Evolutionary conservation across 306 rosid species (phyloP).

Genomic region (Luffa acutangula): DNA sequence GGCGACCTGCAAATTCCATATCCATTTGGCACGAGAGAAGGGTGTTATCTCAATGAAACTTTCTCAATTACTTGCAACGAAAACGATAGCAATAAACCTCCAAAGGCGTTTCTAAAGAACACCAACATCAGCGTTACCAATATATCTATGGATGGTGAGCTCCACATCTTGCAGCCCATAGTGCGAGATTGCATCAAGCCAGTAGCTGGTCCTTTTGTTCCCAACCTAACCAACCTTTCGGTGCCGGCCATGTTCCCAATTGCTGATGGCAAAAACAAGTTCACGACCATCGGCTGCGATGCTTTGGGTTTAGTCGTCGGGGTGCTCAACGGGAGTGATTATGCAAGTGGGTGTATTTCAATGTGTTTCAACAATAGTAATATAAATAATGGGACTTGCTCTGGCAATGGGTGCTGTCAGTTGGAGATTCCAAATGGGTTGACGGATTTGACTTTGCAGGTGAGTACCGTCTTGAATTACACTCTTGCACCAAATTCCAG

Average conservation of each 20-base stretch:
- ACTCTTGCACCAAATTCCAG: too few relatives aligned
- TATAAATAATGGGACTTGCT: too few relatives aligned
- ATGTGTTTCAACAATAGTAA: too few relatives aligned
- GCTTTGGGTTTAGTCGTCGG: background rate
- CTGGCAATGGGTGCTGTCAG: too few relatives aligned
- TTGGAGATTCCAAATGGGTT: too few relatives aligned
- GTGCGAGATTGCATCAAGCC: background rate
- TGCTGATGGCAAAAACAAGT: conserved; percentile 15
- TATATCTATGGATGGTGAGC: conserved; percentile 12
- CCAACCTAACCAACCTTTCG: accelerated
- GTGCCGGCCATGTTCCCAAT: background rate
- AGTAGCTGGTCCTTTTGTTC: accelerated
- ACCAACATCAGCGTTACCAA: background rate
- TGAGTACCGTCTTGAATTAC: too few relatives aligned
- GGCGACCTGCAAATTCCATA: conserved; percentile 30
- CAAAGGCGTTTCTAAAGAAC: background rate
- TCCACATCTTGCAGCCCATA: background rate
- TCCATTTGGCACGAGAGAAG: conserved; percentile 25
- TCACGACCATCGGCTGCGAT: conserved; percentile 22
- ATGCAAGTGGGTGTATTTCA: too few relatives aligned
- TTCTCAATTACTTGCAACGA: conserved; percentile 13
- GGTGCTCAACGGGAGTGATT: too few relatives aligned
- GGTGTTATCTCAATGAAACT: background rate
- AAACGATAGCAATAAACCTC: background rate
- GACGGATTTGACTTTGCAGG: too few relatives aligned